These are phyloP conservation scores for Ganoderma multipileum DNA, from an alignment of 1,284 basidiomycete genomes.

Conservation along the genomic window DNA sequence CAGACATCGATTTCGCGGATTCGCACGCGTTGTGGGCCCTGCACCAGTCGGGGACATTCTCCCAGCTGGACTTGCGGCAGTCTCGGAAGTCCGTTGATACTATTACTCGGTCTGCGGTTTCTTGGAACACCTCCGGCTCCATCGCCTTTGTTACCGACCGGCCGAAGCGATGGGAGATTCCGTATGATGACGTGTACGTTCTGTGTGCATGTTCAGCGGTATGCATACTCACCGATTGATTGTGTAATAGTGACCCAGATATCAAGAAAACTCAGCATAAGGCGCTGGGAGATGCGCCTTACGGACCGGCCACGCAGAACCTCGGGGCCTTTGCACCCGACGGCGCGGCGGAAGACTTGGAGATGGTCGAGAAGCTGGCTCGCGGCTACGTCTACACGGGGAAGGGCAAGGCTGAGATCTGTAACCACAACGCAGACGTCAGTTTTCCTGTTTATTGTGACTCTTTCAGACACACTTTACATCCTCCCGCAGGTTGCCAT, in stretches of 20 bases:
- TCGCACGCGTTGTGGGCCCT: slow-evolving; percentile 79
- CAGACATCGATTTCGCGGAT: slow-evolving; percentile 76
- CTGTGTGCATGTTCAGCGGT: neutral
- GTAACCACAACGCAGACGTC: slow-evolving; percentile 66
- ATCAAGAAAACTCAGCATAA: slow-evolving; percentile 52
- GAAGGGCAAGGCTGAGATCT: slow-evolving; percentile 55
- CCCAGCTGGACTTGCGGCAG: slow-evolving; percentile 78
- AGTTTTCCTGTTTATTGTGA: slow-evolving; percentile 19
- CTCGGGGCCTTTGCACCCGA: slow-evolving; percentile 56
- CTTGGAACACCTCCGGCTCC: slow-evolving; percentile 77
- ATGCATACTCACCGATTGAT: neutral
- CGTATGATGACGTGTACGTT: slow-evolving; percentile 85
- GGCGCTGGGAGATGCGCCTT: slow-evolving; percentile 56
- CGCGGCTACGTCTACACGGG: slow-evolving; percentile 72
- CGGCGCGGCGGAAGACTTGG: slow-evolving; percentile 48
- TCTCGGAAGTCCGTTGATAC: slow-evolving; percentile 71
- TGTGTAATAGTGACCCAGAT: slow-evolving; percentile 54
- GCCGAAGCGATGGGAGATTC: slow-evolving; percentile 69
- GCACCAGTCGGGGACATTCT: slow-evolving; percentile 81
- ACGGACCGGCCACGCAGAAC: slow-evolving; percentile 56
- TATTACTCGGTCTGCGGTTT: slow-evolving; percentile 68
- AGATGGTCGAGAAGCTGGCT: slow-evolving; percentile 69
- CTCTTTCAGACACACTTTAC: neutral
- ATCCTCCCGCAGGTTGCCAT: slow-evolving; percentile 58
- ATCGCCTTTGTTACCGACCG: slow-evolving; percentile 75